A percentile compares a stretch with the other conserved stretches of the same genome.
These are phyloP conservation scores for Zangia roseola DNA, from an alignment of 768 basidiomycete species.

Conservation along the genomic window DNA sequence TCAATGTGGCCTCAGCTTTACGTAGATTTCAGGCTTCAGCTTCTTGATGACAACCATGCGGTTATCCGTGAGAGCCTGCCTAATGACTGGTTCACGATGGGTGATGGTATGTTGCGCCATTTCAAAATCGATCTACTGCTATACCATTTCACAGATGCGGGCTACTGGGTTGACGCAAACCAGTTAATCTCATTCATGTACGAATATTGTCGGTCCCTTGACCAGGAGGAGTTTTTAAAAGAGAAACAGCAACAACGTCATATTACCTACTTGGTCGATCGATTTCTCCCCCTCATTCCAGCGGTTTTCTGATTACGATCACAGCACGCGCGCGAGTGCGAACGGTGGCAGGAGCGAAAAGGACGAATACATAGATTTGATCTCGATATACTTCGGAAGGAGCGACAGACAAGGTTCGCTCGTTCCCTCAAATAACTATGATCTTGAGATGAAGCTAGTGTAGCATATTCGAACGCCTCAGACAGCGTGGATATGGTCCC, in stretches of 20 bases:
- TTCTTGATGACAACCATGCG: not conserved
- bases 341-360: constrained; percentile 9
- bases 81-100: not conserved
- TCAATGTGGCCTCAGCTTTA: not conserved
- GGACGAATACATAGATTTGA: constrained; percentile 11
- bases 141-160: not conserved
- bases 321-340: constrained; percentile 14
- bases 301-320: not conserved
- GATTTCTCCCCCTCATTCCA: not conserved
- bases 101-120: constrained; percentile 5
- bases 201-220: constrained; percentile 1
- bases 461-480: constrained; percentile 20
- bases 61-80: constrained; percentile 2
- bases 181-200: constrained; percentile 6
- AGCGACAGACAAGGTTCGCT: constrained; percentile 9
- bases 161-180: constrained; percentile 10
- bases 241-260: not conserved
- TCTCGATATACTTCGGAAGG: constrained; percentile 7
- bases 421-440: not conserved
- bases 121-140: not conserved
- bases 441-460: not conserved
- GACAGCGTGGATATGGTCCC: constrained; percentile 9
- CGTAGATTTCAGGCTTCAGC: not conserved
- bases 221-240: constrained; percentile 6
- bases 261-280: constrained; percentile 3